Percentiles rank a stretch among this genome's conserved stretches.
Evolutionary conservation across 805 yeast genomes (phyloP).

Genomic region (Saturnispora besseyi): DNA sequence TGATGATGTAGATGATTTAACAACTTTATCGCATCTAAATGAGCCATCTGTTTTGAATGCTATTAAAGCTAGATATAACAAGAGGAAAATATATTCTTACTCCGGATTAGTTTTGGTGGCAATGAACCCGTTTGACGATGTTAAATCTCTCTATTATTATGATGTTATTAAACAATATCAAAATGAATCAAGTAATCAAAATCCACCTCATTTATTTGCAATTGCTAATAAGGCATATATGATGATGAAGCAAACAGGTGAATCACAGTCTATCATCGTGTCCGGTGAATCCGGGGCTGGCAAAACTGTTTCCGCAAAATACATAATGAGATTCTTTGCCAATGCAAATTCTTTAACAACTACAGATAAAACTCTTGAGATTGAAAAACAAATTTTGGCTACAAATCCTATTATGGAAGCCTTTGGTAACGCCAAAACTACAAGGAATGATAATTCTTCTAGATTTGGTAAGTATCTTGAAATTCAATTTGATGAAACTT

Average conservation of each 20-base stretch:
- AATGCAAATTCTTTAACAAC: conserved; percentile 60
- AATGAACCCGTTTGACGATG: conserved; percentile 86
- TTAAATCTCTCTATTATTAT: conserved; percentile 79
- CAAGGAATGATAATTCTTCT: conserved; percentile 94
- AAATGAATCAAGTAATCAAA: conserved; percentile 83
- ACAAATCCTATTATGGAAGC: conserved; percentile 98
- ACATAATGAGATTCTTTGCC: conserved; percentile 95
- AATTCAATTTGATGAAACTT: conserved; percentile 66
- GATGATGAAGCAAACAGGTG: conserved; percentile 74
- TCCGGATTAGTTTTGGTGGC: conserved; percentile 96
- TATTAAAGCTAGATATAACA: conserved; percentile 80
- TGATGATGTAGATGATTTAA: conserved; percentile 94
- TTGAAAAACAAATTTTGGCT: conserved; percentile 89
- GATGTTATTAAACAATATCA: conserved; percentile 91
- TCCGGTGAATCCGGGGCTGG: conserved; percentile 99
- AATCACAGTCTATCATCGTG: conserved; percentile 94
- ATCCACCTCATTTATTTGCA: conserved; percentile 94
- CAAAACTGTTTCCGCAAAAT: conserved; percentile 93
- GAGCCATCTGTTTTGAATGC: conserved; percentile 97
- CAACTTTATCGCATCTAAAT: conserved; percentile 82
- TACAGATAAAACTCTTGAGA: conserved; percentile 43
- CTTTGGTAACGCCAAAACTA: conserved; percentile 96
- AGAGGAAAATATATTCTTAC: conserved; percentile 85
- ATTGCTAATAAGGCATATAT: conserved; percentile 96
- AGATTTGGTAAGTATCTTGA: conserved; percentile 95